phyloP scores from a whole-genome alignment of 1,139 yeast genomes.

The Debaryomyces sp. region DNA sequence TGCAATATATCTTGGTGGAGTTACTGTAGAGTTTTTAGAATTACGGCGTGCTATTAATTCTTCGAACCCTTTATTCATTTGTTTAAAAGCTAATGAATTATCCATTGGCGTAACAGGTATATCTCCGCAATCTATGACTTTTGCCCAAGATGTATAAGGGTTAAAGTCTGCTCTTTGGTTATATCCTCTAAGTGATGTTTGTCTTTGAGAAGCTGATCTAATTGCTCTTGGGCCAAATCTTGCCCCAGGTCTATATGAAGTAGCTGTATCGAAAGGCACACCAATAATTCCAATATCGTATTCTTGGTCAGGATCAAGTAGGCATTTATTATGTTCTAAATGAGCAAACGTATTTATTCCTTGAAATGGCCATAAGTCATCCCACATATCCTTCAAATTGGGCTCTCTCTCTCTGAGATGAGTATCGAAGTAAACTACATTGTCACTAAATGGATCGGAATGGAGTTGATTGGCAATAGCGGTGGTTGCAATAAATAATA shows the following conservation, averaged over 20 bases:
- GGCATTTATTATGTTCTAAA: conserved; percentile 58
- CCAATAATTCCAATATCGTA: conserved; percentile 74
- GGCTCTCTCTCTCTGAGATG: conserved; percentile 19
- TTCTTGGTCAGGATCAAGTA: conserved; percentile 44
- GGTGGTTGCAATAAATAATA: background rate
- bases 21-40: conserved; percentile 22
- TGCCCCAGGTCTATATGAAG: conserved; percentile 75
- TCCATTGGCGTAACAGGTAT: conserved; percentile 81
- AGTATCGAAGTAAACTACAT: conserved; percentile 3
- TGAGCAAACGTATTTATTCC: conserved; percentile 80
- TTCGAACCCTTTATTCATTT: conserved; percentile 70
- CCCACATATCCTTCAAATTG: conserved; percentile 59
- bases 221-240: conserved; percentile 81
- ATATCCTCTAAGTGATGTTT: conserved; percentile 64
- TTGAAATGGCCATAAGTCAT: conserved; percentile 64
- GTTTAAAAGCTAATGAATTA: conserved; percentile 64
- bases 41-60: conserved; percentile 48
- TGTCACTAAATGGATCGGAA: conserved; percentile 9
- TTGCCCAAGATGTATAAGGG: conserved; percentile 72
- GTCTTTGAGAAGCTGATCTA: conserved; percentile 74
- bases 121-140: conserved; percentile 76
- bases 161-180: conserved; percentile 66
- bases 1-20: conserved; percentile 65
- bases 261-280: conserved; percentile 79
- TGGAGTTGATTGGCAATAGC: conserved; percentile 6